Percentiles rank a stretch among this genome's conserved stretches.
phyloP scores from a whole-genome alignment of 2,329 filamentous ascomycete genomes.

The Aspergillus sp. region DNA sequence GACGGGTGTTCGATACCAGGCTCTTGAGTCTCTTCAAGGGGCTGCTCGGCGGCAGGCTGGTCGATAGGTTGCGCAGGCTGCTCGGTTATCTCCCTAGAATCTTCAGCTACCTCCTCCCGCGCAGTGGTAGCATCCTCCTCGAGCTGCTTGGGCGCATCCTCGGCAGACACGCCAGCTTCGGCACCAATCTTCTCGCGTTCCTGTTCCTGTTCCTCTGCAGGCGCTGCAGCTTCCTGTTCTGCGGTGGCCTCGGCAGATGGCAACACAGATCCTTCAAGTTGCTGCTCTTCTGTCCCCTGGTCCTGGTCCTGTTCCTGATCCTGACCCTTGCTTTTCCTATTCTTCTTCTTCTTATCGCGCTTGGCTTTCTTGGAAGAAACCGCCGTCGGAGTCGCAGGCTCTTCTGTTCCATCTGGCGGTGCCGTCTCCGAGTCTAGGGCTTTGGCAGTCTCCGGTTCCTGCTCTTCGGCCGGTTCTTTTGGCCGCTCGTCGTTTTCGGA shows the following conservation, averaged over 20 bases:
- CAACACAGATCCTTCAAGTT: background rate
- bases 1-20: conserved; percentile 3
- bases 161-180: conserved; percentile 1
- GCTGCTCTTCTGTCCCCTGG: background rate
- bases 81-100: background rate
- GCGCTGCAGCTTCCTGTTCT: background rate
- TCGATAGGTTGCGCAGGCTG: background rate
- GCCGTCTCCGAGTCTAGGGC: conserved; percentile 1
- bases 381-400: conserved; percentile 5
- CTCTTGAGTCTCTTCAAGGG: background rate
- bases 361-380: conserved; percentile 16
- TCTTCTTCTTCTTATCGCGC: conserved; percentile 19
- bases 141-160: background rate
- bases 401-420: conserved; percentile 4
- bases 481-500: no score
- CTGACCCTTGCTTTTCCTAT: conserved; percentile 8
- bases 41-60: background rate
- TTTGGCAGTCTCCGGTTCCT: background rate
- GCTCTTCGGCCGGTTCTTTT: no score
- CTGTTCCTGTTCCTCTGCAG: background rate
- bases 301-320: background rate
- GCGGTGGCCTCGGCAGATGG: background rate
- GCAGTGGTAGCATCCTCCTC: background rate
- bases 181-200: background rate
- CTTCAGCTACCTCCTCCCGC: background rate